Base-by-base conservation (phyloP, 805 yeast species). In the Metschnikowia gelsemii region DNA sequence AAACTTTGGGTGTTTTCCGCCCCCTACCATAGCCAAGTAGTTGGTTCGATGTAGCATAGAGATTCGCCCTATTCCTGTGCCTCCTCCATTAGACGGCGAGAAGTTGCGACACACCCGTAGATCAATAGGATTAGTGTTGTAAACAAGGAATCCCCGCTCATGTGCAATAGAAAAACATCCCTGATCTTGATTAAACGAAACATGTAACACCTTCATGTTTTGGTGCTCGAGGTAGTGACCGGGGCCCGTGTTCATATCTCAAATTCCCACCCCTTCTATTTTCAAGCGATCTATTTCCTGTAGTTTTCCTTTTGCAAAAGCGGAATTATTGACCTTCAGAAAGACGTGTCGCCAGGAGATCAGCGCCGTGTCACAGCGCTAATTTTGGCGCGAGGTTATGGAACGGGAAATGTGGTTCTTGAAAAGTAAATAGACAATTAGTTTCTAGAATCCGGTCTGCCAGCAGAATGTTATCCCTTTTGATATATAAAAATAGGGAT, bases 21-120 rank as follows among this genome's bases (percentile, higher is more conserved):
- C 96, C 1, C 97, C 96, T 0, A 89, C 87, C 31, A 93, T 64
- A 0, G 91, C 96, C 39, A 91, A 72, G 58, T 89, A 90, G 64
- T 91, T 91, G 0, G 97, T 89, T 31, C 96, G 76, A 59, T 88
- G 86, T 5, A 91, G 79, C 96, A 91, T 87, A 32, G 82, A 70
- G 2, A 85, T 79, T 24, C 73, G 68, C 2, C 93, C 95, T 19
- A 90, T 80, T 0, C 96, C 96, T 3, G 68, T 55, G 0, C 69
- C 70, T 5, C 51, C 50, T 8, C 52, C 46, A 36, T 28, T 35
- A 6, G 45, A 22, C 2, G 47, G 42, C 2, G 46, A 32, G 51
- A 79, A 77, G 18, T 68, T 73, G 44, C 90, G 68, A 52, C 77
- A 73, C 42, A 84, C 90, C 47, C 89, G 69, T 45, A 79, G 63